These are phyloP conservation scores for Allomyces javanicus DNA, from an alignment of 192 early-diverging fungal genomes.

Conservation along the genomic window DNA sequence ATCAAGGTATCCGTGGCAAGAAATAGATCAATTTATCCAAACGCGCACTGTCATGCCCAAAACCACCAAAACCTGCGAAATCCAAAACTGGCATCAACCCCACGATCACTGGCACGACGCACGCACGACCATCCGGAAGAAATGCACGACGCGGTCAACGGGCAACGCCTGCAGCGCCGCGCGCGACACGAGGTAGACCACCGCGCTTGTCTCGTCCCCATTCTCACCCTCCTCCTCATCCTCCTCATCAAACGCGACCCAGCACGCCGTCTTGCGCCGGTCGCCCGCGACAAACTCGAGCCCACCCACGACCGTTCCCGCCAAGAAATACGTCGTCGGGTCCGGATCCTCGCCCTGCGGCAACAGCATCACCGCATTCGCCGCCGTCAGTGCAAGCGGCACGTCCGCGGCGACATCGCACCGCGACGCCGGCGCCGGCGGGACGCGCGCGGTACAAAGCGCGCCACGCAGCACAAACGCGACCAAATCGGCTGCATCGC, in stretches of 20 bases:
- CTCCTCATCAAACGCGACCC: background rate
- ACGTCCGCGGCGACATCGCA: background rate
- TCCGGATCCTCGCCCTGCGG: background rate
- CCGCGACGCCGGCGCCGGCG: background rate
- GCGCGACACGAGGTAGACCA: too few relatives aligned
- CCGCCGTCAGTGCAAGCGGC: background rate
- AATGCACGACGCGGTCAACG: too few relatives aligned
- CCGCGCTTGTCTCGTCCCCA: too few relatives aligned
- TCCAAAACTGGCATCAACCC: too few relatives aligned
- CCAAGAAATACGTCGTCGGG: background rate
- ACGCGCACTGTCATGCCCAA: too few relatives aligned
- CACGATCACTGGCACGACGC: too few relatives aligned
- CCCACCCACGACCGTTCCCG: background rate
- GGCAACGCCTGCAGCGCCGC: too few relatives aligned
- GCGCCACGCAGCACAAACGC: background rate
- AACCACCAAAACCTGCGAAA: too few relatives aligned
- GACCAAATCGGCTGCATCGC: slow-evolving; percentile 19
- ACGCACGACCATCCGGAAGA: too few relatives aligned
- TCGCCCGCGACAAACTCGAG: background rate
- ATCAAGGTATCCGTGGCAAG: too few relatives aligned
- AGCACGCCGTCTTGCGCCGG: background rate
- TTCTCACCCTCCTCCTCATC: too few relatives aligned
- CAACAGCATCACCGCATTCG: background rate
- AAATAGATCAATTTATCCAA: too few relatives aligned
- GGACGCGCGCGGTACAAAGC: background rate